Conservation (phyloP, 1,139 yeast species). For the Suhomyces taliae region DNA sequence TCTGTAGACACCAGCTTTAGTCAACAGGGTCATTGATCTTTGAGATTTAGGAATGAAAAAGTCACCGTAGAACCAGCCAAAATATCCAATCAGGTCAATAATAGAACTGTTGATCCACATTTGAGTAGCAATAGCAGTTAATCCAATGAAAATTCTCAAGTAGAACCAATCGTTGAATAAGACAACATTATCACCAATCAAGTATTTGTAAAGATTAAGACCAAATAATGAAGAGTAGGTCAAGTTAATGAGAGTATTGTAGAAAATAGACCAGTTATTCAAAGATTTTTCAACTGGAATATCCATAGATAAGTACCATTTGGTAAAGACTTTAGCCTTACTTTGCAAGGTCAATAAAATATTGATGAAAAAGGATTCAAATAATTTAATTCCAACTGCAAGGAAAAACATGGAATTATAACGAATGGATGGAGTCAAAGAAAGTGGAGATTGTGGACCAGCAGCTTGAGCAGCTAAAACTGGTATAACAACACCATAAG, state of each 20-base stretch:
- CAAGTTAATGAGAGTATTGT: conserved; percentile 52
- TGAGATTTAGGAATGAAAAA: conserved; percentile 63
- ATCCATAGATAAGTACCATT: conserved; percentile 65
- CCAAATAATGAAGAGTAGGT: conserved; percentile 50
- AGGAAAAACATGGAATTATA: conserved; percentile 38
- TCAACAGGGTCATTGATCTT: conserved; percentile 45
- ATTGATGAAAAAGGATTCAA: conserved; percentile 56
- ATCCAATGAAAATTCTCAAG: conserved; percentile 61
- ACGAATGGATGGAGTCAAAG: conserved; percentile 5
- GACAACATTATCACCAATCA: conserved; percentile 22
- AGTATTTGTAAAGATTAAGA: conserved; percentile 33
- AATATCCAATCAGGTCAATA: conserved; percentile 73
- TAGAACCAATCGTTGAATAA: conserved; percentile 44
- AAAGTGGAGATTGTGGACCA: conserved; percentile 11
- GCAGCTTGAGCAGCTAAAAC: conserved; percentile 32
- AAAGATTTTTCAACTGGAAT: conserved; percentile 68
- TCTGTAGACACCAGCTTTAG: conserved; percentile 83
- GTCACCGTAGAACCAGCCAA: conserved; percentile 91
- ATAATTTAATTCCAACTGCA: conserved; percentile 51
- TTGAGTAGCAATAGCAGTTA: conserved; percentile 58
- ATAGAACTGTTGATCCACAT: conserved; percentile 73
- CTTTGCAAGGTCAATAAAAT: conserved; percentile 61
- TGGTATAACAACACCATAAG: conserved; percentile 49
- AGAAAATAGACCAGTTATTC: conserved; percentile 74
- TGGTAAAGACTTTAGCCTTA: conserved; percentile 62